Evolutionary conservation across 768 basidiomycete genomes (phyloP).

Genomic region (Leccinum longicurvipes): DNA sequence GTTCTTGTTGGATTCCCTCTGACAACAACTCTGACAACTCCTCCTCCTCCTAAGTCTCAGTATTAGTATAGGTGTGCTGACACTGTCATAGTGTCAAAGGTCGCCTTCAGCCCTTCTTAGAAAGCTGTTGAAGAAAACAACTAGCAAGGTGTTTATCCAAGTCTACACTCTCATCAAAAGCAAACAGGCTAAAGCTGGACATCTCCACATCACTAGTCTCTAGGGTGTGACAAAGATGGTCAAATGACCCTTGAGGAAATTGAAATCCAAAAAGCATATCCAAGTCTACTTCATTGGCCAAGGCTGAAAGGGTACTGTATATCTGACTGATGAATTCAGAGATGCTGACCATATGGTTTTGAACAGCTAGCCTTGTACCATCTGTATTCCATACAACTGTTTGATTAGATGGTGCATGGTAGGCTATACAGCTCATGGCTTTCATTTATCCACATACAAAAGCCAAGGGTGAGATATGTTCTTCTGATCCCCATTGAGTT

Average conservation of each 20-base stretch:
- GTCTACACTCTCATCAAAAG: background rate
- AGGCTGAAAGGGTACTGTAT: too few species aligned
- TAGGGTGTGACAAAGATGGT: background rate
- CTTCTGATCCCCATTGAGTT: background rate
- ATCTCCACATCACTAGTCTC: background rate
- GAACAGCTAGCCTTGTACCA: background rate
- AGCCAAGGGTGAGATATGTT: background rate
- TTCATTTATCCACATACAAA: background rate
- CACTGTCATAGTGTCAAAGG: too few species aligned
- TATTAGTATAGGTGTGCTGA: too few species aligned
- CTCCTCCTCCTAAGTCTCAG: too few species aligned
- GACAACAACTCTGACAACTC: too few species aligned
- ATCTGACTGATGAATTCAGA: background rate
- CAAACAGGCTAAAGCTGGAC: background rate
- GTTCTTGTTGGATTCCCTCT: too few species aligned
- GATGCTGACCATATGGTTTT: background rate
- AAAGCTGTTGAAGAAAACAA: too few species aligned
- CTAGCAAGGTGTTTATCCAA: too few species aligned
- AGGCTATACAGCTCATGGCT: background rate
- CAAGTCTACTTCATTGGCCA: background rate
- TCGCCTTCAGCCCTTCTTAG: too few species aligned
- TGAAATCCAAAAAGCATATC: background rate
- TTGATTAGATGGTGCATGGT: background rate
- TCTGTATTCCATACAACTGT: background rate
- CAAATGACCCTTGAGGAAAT: background rate